Percentiles rank a stretch among this genome's conserved stretches.
Evolutionary conservation across 2,329 filamentous ascomycete species (phyloP).

Genomic region (Xylaria sp.): DNA sequence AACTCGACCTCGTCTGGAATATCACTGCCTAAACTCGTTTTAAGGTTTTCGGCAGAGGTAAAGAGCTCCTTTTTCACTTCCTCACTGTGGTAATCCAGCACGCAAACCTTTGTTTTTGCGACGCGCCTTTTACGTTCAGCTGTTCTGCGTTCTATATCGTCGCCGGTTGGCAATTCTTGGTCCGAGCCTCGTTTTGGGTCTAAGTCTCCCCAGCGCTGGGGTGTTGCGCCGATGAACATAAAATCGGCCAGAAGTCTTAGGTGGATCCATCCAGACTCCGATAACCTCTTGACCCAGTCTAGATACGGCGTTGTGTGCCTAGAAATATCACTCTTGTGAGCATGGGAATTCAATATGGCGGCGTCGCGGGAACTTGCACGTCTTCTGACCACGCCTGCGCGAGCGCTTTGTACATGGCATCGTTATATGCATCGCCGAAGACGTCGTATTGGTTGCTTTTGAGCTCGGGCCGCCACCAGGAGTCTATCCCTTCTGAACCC

Average conservation of each 20-base stretch:
- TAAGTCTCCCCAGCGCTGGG: slow-evolving; percentile 25
- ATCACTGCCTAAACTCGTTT: neutral
- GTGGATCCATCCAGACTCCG: slow-evolving; percentile 26
- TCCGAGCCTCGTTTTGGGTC: neutral
- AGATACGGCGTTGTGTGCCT: slow-evolving; percentile 18
- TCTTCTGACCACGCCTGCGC: slow-evolving; percentile 13
- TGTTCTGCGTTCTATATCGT: neutral
- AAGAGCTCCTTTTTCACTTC: slow-evolving; percentile 9
- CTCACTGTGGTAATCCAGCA: slow-evolving; percentile 22
- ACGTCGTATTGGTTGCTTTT: slow-evolving; percentile 12
- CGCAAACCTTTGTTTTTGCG: slow-evolving; percentile 22
- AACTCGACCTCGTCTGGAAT: slow-evolving; percentile 11
- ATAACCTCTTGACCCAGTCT: slow-evolving; percentile 18
- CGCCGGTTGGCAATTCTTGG: neutral
- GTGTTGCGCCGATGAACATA: slow-evolving; percentile 31
- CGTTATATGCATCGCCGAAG: slow-evolving; percentile 25
- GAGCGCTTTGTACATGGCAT: slow-evolving; percentile 10
- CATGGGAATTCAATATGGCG: neutral
- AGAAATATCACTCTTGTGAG: neutral
- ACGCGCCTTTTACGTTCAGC: slow-evolving; percentile 10
- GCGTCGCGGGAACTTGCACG: neutral
- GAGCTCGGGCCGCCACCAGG: slow-evolving; percentile 23
- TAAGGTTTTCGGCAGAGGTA: neutral
- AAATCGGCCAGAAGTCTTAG: slow-evolving; percentile 29
- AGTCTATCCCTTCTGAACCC: neutral